Base-by-base conservation (phyloP, 116 monocot genomes). In the Zostera marina region DNA sequence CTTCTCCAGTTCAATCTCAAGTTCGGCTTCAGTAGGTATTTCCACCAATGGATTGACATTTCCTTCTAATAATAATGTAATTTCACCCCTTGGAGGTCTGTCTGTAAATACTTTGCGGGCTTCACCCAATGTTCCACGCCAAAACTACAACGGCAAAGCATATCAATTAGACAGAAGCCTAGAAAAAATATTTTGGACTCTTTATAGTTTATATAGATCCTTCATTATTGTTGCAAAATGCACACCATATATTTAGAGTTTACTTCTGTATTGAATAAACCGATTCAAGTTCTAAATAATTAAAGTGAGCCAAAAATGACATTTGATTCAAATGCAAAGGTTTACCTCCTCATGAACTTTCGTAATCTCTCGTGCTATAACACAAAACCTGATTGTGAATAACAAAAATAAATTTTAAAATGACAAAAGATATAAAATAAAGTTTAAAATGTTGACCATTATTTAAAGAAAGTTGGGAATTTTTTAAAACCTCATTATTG, bases 341-440 rank as follows among this genome's bases (percentile, higher is more conserved):
- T 25, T 58, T 75, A 94, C 94, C 94, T 94, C 88, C 68, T 94
- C 94, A 73, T 94, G 85, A 55, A 94, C 17, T 73, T 94, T 94
- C 24, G 94, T 94, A 62, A 94, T 77, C 59, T 94, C 94, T 42
- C 88, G 66, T 60, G 94, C 94, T 67, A 94, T 73, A 61, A 88
- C 94, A 76, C 94, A 94, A 43, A 45, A 62, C 74, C 94, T 94
- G 77, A 56, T 43, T 11, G 0, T 43, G 21, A 59, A 59, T 0
- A 15, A 42, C 17, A 59, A 41, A 17, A 48, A 12, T 6, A 59
- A 56, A 10, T 39, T 0, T 38, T 38, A 38, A n/a, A 56, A 7
- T 56, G 56, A 56, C 1, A 56, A 38, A 22, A 26, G 11, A 47
- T 11, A 2, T 11, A 9, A 48, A 48, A 48, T 48, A 48, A n/a